Base-by-base conservation (phyloP, 768 basidiomycete genomes). In the Mycena kentingensis region DNA sequence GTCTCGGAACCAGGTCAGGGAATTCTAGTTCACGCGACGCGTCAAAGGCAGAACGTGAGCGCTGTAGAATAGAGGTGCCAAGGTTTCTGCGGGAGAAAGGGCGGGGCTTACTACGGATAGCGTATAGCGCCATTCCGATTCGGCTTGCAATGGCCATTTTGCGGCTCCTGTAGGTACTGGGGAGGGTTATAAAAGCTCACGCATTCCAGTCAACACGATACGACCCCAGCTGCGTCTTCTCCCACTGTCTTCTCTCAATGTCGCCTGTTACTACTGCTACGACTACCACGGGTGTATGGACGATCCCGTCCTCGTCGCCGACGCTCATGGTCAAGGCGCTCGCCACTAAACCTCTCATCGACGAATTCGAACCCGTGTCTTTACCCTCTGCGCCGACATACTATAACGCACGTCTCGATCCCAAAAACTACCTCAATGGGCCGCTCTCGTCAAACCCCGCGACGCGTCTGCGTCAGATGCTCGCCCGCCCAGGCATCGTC, bases 401-500 rank as follows among this genome's bases (percentile, higher is more conserved):
- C 69, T 76, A 77, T 57, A 81, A 80, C 57, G 32, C 80, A 18
- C 78, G 78, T 43, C 61, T 80, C 13, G 77, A 80, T 61, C 77
- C 77, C 32, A 70, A 76, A 63, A 79, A 80, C 60, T 80, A 71
- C 63, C 64, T 79, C 34, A 75, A 80, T 7, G 78, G 79, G 2
- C 76, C 76, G 1, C 65, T 81, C 3, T 81, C 80, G 1, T 64
- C 66, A 56, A 77, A 80, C 55, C 69, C 79, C 25, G 67, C 77
- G 15, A 81, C 80, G 0, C 76, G 79, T 32, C 73, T 81, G 34
- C 73, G 80, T 37, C 75, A 75, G 52, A 53, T 75, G 66, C 68
- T 73, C 4, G 72, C 58, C 3, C 73, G 80, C 37, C 79, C 79
- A 1, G 79, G 80, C 19, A 80, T 81, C n/a, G 74, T 81, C 15